Evolutionary conservation across 225 moss, liverwort and hornwort genomes (phyloP).

Genomic region (Anthoceros angustus): DNA sequence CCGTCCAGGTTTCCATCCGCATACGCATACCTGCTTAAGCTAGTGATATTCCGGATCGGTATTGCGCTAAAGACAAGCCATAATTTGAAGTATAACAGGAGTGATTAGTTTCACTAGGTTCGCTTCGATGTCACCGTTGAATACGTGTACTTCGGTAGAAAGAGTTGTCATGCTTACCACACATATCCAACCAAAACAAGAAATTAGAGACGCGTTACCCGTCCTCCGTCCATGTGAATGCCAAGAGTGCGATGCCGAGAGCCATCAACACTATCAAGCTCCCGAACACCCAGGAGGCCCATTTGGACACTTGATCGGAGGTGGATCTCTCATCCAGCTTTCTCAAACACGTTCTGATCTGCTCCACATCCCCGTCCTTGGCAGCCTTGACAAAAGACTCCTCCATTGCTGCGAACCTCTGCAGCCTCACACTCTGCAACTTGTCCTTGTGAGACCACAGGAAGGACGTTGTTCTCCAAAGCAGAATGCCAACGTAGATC

Average conservation of each 20-base stretch:
- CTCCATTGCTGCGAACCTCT: conserved; percentile 22
- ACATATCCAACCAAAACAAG: no score
- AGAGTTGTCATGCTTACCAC: no score
- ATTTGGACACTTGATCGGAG: conserved; percentile 13
- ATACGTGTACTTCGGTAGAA: no score
- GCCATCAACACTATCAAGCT: conserved; percentile 22
- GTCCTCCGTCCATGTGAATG: conserved; percentile 50
- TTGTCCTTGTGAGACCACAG: conserved; percentile 44
- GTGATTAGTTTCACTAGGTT: no score
- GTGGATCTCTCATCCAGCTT: conserved; percentile 17
- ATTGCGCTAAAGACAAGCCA: no score
- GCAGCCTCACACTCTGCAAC: conserved; percentile 19
- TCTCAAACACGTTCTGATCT: conserved; percentile 36
- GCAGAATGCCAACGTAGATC: conserved; percentile 42
- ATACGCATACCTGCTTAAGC: no score
- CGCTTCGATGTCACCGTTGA: no score
- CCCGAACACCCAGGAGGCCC: conserved; percentile 22
- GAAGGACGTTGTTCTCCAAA: conserved; percentile 57
- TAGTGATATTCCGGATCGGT: no score
- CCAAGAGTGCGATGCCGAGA: conserved; percentile 40
- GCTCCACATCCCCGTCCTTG: conserved; percentile 54
- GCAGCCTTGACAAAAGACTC: conserved; percentile 51
- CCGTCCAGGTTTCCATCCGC: no score
- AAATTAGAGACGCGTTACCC: conserved; percentile 16
- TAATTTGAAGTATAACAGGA: no score